Percentiles rank a stretch among this genome's conserved stretches.
phyloP scores from a whole-genome alignment of 257 asterid genomes.

The Ilex aquifolium region DNA sequence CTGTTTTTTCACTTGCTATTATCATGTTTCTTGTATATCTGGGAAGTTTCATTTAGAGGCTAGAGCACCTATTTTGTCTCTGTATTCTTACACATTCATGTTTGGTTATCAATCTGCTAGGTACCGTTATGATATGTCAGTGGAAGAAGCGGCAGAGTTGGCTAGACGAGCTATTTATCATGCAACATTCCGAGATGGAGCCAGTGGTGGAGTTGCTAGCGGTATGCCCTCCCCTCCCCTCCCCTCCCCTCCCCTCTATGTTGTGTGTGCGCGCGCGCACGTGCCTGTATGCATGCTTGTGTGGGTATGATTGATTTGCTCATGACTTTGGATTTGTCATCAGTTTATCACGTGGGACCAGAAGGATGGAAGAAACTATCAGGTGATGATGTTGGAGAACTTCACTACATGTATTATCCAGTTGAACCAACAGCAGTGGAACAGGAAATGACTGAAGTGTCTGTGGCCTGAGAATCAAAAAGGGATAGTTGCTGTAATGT shows the following conservation, averaged over 20 bases:
- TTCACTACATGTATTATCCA: not conserved
- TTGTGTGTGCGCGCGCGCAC: not conserved
- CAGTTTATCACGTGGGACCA: not conserved
- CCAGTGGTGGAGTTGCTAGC: not conserved
- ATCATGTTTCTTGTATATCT: too few species aligned
- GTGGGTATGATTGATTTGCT: not conserved
- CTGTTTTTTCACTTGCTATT: too few species aligned
- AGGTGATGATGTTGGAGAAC: not conserved
- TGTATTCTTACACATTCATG: too few species aligned
- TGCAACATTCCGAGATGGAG: not conserved
- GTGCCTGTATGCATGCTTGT: not conserved
- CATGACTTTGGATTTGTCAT: not conserved
- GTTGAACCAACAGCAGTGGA: not conserved
- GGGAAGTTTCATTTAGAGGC: too few species aligned
- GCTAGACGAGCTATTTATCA: constrained; percentile 1
- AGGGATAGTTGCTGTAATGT: too few species aligned
- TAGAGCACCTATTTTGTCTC: too few species aligned
- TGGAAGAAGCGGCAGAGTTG: not conserved
- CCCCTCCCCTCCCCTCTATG: too few species aligned
- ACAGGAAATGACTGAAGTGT: not conserved
- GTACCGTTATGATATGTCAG: not conserved
- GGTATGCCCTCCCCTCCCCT: not conserved
- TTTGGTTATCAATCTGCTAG: not conserved
- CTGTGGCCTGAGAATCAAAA: not conserved
- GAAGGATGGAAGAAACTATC: not conserved